Base-by-base conservation (phyloP, 371 early-diverging fungal genomes). In the Actinomortierella wolfii region DNA sequence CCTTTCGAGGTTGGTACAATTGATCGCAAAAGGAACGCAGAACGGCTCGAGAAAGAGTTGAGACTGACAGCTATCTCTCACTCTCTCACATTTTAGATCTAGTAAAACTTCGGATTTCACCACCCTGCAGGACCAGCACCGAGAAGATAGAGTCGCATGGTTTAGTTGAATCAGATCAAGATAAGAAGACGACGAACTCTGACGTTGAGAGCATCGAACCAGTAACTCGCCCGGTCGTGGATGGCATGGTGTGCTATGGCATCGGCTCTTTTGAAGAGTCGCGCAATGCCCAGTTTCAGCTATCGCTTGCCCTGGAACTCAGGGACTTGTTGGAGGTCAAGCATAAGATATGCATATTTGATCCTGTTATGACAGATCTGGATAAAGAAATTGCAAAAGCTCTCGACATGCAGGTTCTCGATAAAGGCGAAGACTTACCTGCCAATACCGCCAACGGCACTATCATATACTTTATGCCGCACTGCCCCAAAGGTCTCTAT, bases 381-480 rank as follows among this genome's bases (percentile, higher is more conserved):
- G 90, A 89, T 56, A 77, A 77, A 18, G 67, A 83, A 45, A 43
- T 85, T 18, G 79, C 76, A 47, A 50, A 68, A 40, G 23, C 65
- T 3, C 66, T 81, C 26, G 66, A 77, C 11, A 61, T 83, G 13
- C 43, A 69, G 1, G 64, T 83, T 1, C 78, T 87, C 43, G 53
- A 67, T 4, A 69, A 59, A 9, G 81, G 86, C 29, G 89, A 86
- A 76, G 71, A 42, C 66, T 1, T 47, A 50, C 11, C 24, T 59
- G 24, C 21, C 20, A 13, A 46, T 51, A 67, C 75, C 20, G 51
- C n/a, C 14, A 48, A 56, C 11, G 67, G 76, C 1, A 86, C 88
- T 2, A 57, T 88, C 4, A 82, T 88, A 55, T 90, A 86, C 56
- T 34, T 34, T 34, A 91, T 91, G 89, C 91, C 91, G 0, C 91